A percentile compares a stretch with the other conserved stretches of the same genome.
Evolutionary conservation across 176 grass and related monocot genomes (phyloP).

Genomic region (Bolboschoenus planiculmis): DNA sequence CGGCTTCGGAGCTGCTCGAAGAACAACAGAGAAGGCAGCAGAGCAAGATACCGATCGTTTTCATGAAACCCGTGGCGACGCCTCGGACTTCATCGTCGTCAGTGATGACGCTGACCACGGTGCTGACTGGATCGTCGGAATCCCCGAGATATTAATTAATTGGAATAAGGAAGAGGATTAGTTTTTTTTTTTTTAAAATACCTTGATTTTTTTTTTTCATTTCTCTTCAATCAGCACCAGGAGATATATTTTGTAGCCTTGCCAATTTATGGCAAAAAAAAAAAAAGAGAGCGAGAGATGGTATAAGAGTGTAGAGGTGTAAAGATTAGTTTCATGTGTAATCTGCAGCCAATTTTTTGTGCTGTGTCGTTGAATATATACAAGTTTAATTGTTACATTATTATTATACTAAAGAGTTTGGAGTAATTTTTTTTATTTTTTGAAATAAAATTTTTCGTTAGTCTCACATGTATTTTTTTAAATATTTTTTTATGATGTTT

Average conservation of each 20-base stretch:
- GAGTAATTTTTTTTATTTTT: no score
- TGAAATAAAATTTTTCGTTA: no score
- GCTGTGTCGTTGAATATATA: not conserved
- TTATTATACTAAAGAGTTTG: no score
- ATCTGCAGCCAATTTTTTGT: not conserved
- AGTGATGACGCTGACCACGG: conserved; percentile 56
- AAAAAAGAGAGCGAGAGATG: not conserved
- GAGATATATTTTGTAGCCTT: not conserved
- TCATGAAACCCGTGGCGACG: conserved; percentile 44
- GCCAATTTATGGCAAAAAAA: not conserved
- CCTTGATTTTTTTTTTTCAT: not conserved
- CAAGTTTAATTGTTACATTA: no score
- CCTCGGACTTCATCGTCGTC: conserved; percentile 50
- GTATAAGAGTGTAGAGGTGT: not conserved
- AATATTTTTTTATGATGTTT: no score
- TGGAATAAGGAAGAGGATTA: not conserved
- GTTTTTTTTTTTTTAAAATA: not conserved
- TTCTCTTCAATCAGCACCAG: not conserved
- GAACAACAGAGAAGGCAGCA: conserved; percentile 48
- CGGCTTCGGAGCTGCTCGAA: conserved; percentile 45
- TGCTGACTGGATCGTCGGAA: conserved; percentile 46
- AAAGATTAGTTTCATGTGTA: not conserved
- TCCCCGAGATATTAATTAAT: conserved; percentile 41
- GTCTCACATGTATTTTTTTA: no score
- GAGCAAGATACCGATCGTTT: conserved; percentile 45